These are phyloP conservation scores for Psidium guajava DNA, from an alignment of 345 rosid species.

Conservation along the genomic window DNA sequence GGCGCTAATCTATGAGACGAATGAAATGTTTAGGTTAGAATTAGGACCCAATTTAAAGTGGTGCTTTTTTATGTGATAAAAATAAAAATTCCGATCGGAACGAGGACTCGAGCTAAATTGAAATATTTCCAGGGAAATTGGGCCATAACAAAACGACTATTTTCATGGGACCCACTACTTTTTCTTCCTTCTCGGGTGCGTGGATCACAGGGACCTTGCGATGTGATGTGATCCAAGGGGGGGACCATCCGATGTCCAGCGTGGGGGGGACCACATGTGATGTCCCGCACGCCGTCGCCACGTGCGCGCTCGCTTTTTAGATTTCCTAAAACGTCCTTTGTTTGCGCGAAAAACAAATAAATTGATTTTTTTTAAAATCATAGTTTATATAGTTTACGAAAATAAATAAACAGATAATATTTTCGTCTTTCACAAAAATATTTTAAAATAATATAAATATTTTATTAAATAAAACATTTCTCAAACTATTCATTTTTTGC, in stretches of 20 bases:
- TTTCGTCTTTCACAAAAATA: neutral
- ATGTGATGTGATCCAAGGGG: neutral
- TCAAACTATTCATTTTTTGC: neutral
- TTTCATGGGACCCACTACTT: neutral
- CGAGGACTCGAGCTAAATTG: neutral
- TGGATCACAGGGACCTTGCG: neutral
- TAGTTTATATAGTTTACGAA: rapidly evolving
- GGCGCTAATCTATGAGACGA: too few species aligned
- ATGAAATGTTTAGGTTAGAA: too few species aligned
- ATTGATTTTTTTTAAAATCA: rapidly evolving
- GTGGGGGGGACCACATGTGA: neutral
- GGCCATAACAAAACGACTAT: neutral
- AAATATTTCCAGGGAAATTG: neutral
- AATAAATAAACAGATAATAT: neutral
- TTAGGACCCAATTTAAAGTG: too few species aligned
- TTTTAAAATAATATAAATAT: rapidly evolving
- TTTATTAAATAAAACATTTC: rapidly evolving
- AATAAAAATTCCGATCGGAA: too few species aligned
- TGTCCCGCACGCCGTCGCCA: neutral
- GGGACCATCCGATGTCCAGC: neutral
- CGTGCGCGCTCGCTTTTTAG: neutral
- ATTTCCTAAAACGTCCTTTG: too few species aligned
- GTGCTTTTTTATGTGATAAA: too few species aligned
- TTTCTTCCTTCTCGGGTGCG: neutral
- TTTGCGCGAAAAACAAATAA: neutral